Evolutionary conservation across 345 rosid species (phyloP), one percentile per base, ranked within the genome.

Genomic region (Heritiera fomes): DNA sequence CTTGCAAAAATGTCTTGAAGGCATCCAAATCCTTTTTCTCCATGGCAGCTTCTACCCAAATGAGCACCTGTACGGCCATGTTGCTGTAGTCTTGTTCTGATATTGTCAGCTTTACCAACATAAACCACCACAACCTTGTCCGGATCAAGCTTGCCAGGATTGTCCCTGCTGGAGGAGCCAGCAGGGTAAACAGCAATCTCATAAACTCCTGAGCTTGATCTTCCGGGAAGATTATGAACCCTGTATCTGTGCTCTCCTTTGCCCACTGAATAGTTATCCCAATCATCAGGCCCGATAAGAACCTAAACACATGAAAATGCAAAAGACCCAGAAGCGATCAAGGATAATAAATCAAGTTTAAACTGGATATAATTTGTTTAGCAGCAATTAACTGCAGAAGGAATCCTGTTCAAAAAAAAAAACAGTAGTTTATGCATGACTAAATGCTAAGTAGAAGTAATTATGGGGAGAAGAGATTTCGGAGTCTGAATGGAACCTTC

Each of bases 51-150:
- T 41, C 77, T 86, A 72, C 87, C 85, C 86, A 94, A 71, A 89
- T 95, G 98, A 85, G 97, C 85, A 43, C 94, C 98, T 5, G 89
- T 87, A 50, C 98, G 90, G 32, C 98, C 98, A 78, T 95, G 93
- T 43, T 81, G 59, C 85, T 95, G 98, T 41, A 95, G 94, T 46
- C 98, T 83, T 59, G 88, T 85, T 80, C 94, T 87, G 14, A 95
- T 97, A 80, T 74, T 90, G 38, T 95, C 98, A 30, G 98, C 94
- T 86, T 93, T 91, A n/a, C 98, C 98, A 38, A 95, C 82, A 78
- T 95, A 95, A 8, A 82, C 90, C 77, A 84, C 93, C 52, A 87
- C 87, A 18, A 89, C 77, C 34, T 69, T 83, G 40, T 83, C 83
- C 0, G 85, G 83, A 60, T 84, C 85, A 63, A 89, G 80, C 92